Evolutionary conservation across 2,329 filamentous ascomycete species (phyloP), one percentile per base, ranked within the genome.

Genomic region (Trichoderma sp.): DNA sequence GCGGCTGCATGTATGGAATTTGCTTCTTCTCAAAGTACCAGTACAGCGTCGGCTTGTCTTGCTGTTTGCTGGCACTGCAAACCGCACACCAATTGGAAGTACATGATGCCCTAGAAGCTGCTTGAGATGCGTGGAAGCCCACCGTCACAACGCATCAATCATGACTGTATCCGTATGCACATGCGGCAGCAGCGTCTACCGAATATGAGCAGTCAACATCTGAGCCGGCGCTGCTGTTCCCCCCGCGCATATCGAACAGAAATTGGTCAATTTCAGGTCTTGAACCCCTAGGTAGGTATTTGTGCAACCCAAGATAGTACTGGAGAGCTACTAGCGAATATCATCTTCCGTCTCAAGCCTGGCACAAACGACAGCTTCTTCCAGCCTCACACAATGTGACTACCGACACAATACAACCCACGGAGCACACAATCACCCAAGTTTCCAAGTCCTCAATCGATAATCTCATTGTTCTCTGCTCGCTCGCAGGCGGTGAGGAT

Each of bases 141-240:
- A 39, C 34, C 12, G 34, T 39, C 34, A 39, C 12, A 39, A 39
- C 34, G 34, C 34, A 39, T 39, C 34, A 39, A 39, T 39, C 14
- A 5, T 39, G 34, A 4, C 12, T 39, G 34, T 39, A 14, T 10
- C 12, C 12, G 34, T 39, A 39, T 39, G 15, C 6, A 21, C 34
- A 55, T 41, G 52, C 52, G 52, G 48, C 48, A 45, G 47, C 48
- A 51, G 58, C 34, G 26, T 47, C 48, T 26, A 45, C 34, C 21
- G 3, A 62, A 62, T 54, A 41, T 45, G 59, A 62, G 59, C 59
- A 62, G 59, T 61, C 58, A 61, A 17, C 34, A 39, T 44, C 19
- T 5, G 28, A 34, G 28, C 43, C 15, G n/a, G 55, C 21, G 3
- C 26, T 47, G 41, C 41, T 17, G 15, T 30, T 39, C 28, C 58